Evolutionary conservation across 148 eudicot genomes (phyloP).

Genomic region (Hydrangea macrophylla): DNA sequence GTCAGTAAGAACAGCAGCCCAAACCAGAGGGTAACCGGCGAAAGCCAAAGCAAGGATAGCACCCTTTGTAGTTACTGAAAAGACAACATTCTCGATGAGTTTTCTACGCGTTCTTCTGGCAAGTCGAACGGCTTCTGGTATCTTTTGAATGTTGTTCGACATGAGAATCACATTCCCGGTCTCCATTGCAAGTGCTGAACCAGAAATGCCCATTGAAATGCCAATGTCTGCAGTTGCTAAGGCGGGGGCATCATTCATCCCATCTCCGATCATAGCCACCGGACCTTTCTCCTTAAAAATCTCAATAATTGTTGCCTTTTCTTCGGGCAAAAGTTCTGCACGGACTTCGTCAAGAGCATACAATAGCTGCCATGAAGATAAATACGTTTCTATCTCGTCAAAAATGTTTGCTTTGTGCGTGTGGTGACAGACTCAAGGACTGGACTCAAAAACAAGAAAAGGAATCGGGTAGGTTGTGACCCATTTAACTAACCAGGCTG

Average conservation of each 20-base stretch:
- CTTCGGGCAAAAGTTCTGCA: constrained; percentile 38
- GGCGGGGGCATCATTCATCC: constrained; percentile 45
- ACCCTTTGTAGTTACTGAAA: constrained; percentile 37
- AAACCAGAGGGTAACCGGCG: constrained; percentile 40
- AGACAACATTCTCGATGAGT: constrained; percentile 33
- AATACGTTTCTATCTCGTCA: too few species aligned
- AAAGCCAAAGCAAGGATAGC: constrained; percentile 34
- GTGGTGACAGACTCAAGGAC: too few species aligned
- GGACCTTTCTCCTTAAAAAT: constrained; percentile 30
- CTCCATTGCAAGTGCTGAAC: constrained; percentile 43
- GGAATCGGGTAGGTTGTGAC: too few species aligned
- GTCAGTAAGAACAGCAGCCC: constrained; percentile 41
- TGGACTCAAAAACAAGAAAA: too few species aligned
- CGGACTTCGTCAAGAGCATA: constrained; percentile 28
- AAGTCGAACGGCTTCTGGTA: constrained; percentile 32
- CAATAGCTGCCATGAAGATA: constrained; percentile 21
- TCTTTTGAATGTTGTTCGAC: constrained; percentile 42
- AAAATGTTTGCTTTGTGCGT: too few species aligned
- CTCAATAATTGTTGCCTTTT: constrained; percentile 37
- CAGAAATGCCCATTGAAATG: constrained; percentile 51
- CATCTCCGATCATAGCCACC: constrained; percentile 50
- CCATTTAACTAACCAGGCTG: too few species aligned
- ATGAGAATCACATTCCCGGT: constrained; percentile 45
- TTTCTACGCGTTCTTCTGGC: constrained; percentile 37
- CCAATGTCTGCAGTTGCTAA: constrained; percentile 47